These are phyloP conservation scores for Candida adriatica DNA, from an alignment of 805 yeast genomes.

Conservation along the genomic window DNA sequence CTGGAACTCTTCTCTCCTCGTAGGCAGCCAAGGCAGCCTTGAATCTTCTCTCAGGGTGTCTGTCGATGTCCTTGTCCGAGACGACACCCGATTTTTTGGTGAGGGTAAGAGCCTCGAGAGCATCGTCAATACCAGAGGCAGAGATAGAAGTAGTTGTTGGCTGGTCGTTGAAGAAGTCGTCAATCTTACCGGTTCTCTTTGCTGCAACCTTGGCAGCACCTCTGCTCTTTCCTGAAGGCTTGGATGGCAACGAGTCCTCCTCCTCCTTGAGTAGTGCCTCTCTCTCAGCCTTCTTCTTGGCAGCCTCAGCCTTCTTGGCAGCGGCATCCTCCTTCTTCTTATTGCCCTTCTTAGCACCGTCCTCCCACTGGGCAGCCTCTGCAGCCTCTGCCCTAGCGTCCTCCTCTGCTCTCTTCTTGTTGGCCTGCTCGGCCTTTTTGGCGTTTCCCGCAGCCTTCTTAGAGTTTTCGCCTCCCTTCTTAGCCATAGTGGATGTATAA, in stretches of 20 bases:
- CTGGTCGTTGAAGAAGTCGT: conserved; percentile 52
- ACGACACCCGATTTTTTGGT: conserved; percentile 53
- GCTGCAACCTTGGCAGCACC: conserved; percentile 65
- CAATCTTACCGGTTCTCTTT: conserved; percentile 54
- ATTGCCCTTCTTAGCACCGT: conserved; percentile 63
- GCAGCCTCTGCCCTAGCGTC: conserved; percentile 38
- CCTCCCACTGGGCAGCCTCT: conserved; percentile 62
- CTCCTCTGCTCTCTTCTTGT: conserved; percentile 47
- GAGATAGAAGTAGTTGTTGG: conserved; percentile 47
- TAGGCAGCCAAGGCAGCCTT: conserved; percentile 72
- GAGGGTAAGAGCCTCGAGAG: conserved; percentile 69
- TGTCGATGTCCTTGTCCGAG: conserved; percentile 57
- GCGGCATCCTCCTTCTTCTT: conserved; percentile 65
- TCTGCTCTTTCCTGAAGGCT: conserved; percentile 51
- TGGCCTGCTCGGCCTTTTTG: conserved; percentile 58
- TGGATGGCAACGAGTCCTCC: conserved; percentile 55
- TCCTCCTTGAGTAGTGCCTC: conserved; percentile 60
- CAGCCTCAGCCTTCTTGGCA: conserved; percentile 69
- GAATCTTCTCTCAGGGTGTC: conserved; percentile 85
- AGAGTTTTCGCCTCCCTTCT: conserved; percentile 41
- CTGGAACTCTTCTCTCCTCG: conserved; percentile 68
- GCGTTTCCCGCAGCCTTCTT: conserved; percentile 62
- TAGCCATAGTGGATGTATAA: too few species aligned
- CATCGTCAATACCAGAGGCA: conserved; percentile 74
- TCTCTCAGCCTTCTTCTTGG: conserved; percentile 75